phyloP scores from a whole-genome alignment of 2,329 filamentous ascomycete genomes.

The Orbilia oligospora region DNA sequence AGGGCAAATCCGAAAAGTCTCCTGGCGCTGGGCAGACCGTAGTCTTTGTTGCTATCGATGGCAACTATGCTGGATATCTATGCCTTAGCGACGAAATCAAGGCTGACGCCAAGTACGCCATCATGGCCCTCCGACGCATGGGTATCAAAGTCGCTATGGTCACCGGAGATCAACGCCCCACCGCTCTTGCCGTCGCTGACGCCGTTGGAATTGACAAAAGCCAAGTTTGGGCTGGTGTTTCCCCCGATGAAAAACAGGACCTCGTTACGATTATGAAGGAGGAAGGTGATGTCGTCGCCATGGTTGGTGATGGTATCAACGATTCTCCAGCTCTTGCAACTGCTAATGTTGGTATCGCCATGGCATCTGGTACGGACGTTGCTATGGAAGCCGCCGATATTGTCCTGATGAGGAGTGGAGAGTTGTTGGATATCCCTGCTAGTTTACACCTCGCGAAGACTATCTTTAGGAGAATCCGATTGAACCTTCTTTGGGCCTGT shows the following conservation, averaged over 20 bases:
- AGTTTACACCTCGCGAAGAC: slow-evolving; percentile 83
- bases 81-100: slow-evolving; percentile 93
- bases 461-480: slow-evolving; percentile 93
- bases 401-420: slow-evolving; percentile 92
- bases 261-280: slow-evolving; percentile 85
- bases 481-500: slow-evolving; percentile 93
- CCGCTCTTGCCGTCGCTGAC: slow-evolving; percentile 85
- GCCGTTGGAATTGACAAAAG: slow-evolving; percentile 83
- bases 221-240: slow-evolving; percentile 87
- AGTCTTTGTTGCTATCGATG: slow-evolving; percentile 91
- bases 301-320: slow-evolving; percentile 99
- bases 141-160: slow-evolving; percentile 90
- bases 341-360: slow-evolving; percentile 91
- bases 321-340: slow-evolving; percentile 95
- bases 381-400: slow-evolving; percentile 98
- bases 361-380: slow-evolving; percentile 92
- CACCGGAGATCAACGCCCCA: slow-evolving; percentile 89
- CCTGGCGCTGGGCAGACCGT: slow-evolving; percentile 80
- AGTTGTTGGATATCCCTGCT: slow-evolving; percentile 92
- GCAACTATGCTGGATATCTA: slow-evolving; percentile 83
- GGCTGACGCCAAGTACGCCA: slow-evolving; percentile 82
- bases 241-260: slow-evolving; percentile 89
- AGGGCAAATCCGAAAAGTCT: slow-evolving; percentile 66
- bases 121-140: slow-evolving; percentile 86
- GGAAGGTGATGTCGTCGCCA: slow-evolving; percentile 83